Evolutionary conservation across 2,329 filamentous ascomycete species (phyloP), one percentile per base, ranked within the genome.

Genomic region (Fusarium sp.): DNA sequence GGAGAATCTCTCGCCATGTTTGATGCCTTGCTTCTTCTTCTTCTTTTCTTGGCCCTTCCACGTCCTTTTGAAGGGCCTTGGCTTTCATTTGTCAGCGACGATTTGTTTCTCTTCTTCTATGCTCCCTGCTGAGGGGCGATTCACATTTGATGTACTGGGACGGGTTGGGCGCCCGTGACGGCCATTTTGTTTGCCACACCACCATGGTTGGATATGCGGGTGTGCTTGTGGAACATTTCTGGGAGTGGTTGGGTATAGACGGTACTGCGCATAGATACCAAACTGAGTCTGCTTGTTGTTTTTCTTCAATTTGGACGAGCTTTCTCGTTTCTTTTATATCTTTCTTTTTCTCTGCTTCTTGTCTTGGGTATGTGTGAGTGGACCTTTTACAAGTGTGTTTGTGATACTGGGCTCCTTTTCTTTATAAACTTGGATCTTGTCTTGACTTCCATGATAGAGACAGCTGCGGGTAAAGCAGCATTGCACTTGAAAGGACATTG

Each of bases 231-330:
- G 63, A 29, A 35, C 49, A 65, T 69, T 59, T 70, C 27, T 58
- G 67, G 68, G 66, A 67, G 62, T 67, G 73, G 51, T 68, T 71
- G 66, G 74, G 58, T 62, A 78, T 78, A 78, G 77, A 78, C 75
- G 76, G 73, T 63, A 73, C 62, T 72, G 75, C 74, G 72, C 65
- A 78, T 78, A 78, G 76, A 78, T 78, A 78, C 77, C 77, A 78
- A 77, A 74, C 68, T 68, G 55, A 77, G 67, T 76, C 62, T 62
- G 44, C 29, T 66, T 53, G 65, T 63, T 62, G 58, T 69, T 31
- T 44, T 66, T 35, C 24, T 38, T 57, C 33, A 57, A 14, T 24
- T 65, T 62, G 24, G 12, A 64, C 46, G 49, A 53, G 49, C 27
- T 20, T 14, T 61, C 59, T 62, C n/a, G 63, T 36, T 55, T 58